Conservation (phyloP, 805 yeast genomes). For the Hanseniaspora occidentalis region DNA sequence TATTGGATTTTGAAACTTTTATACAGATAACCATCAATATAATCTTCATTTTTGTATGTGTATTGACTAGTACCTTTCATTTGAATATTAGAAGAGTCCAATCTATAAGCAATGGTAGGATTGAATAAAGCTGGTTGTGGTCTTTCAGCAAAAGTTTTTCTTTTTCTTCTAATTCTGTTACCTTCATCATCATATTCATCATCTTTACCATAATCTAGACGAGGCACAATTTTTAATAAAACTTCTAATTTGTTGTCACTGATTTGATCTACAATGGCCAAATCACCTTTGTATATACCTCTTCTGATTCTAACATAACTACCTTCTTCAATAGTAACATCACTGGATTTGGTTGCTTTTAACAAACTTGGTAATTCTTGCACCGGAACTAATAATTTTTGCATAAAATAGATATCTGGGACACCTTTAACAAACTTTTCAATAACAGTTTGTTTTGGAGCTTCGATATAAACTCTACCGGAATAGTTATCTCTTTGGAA, state of each 20-base stretch:
- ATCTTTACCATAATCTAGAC: conserved; percentile 78
- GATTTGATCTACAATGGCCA: conserved; percentile 85
- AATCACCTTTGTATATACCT: conserved; percentile 85
- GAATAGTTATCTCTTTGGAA: conserved; percentile 90
- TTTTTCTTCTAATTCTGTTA: conserved; percentile 34
- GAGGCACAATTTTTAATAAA: conserved; percentile 83
- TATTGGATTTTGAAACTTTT: conserved; percentile 79
- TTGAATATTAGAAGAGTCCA: conserved; percentile 63
- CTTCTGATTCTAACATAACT: conserved; percentile 81
- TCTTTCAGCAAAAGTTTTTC: conserved; percentile 48
- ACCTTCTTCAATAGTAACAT: conserved; percentile 82
- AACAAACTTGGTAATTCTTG: conserved; percentile 88
- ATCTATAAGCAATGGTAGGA: conserved; percentile 77
- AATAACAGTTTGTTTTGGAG: conserved; percentile 85
- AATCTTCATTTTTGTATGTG: conserved; percentile 77
- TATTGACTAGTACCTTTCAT: conserved; percentile 55
- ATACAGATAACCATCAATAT: conserved; percentile 73
- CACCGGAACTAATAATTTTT: conserved; percentile 82
- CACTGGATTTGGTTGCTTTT: conserved; percentile 80
- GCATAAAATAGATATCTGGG: conserved; percentile 65
- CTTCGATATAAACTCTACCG: conserved; percentile 90
- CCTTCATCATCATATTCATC: conserved; percentile 38
- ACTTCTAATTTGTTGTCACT: conserved; percentile 94
- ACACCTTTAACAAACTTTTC: conserved; percentile 80
- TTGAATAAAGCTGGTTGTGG: conserved; percentile 82